Base-by-base conservation (phyloP, 2,329 filamentous ascomycete species). In the Stachybotrys echinatus region DNA sequence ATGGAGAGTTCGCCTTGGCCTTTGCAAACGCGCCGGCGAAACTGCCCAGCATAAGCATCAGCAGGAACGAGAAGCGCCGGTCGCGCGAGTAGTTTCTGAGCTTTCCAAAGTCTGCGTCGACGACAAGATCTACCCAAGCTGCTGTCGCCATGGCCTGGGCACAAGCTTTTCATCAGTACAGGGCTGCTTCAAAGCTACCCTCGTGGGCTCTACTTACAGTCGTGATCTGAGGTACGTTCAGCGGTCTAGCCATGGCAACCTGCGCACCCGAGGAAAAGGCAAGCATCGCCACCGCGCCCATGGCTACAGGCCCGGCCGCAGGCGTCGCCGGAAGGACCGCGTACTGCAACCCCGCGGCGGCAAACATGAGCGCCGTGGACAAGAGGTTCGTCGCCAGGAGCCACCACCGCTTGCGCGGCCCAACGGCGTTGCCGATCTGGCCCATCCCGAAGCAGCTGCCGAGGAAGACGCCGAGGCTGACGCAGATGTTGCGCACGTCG, bases 61-160 rank as follows among this genome's bases (percentile, higher is more conserved):
- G 18, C 42, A 84, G 62, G 53, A 84, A 84, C 37, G 70, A 63
- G 4, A 74, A 61, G 3, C 79, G 65, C 5, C 80, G 65, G 34
- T 75, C 80, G 17, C 80, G 64, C 3, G 74, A 66, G 17, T 75
- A 65, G 57, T 84, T 84, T 14, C 67, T 57, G 8, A 63, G 8
- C 5, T 60, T 63, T 18, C 80, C 71, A 45, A 84, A 63, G 6
- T 67, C 66, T 23, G 70, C 70, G 59, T 85, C 81, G 48, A 83
- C 77, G 47, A 82, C 61, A 49, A 84, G 59, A 57, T 85, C 81
- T 2, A 85, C 69, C 73, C 78, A 84, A 2, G 81, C 81, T 1
- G 81, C 80, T 5, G 81, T 85, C 0, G 80, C 81, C 80, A 84
- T 84, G 22, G 81, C 80, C 0, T n/a, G n/a, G n/a, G n/a, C n/a